These are phyloP conservation scores for Rhynchospora breviuscula DNA, from an alignment of 176 grass and related monocot species.

Conservation along the genomic window DNA sequence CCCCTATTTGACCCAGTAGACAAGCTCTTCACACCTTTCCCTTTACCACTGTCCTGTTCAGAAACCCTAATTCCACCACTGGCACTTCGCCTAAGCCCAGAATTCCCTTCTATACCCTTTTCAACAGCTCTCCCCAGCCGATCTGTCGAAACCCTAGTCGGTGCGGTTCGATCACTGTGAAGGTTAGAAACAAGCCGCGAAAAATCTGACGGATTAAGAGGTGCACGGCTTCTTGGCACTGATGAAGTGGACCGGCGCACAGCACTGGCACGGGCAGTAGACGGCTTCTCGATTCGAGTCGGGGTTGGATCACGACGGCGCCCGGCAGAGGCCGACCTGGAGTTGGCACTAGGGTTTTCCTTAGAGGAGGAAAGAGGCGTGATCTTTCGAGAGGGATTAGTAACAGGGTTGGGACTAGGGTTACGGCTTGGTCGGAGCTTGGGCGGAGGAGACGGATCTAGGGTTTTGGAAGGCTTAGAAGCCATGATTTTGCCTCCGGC, in stretches of 20 bases:
- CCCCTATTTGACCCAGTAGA: conserved; percentile 8
- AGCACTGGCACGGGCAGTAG: not conserved
- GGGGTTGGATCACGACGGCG: conserved; percentile 29
- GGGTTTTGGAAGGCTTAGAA: conserved; percentile 31
- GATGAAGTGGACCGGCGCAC: conserved; percentile 83
- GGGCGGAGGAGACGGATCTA: conserved; percentile 27
- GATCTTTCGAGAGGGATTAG: conserved; percentile 9
- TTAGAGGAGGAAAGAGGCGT: conserved; percentile 30
- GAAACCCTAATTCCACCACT: conserved; percentile 51
- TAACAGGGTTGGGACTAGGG: conserved; percentile 17
- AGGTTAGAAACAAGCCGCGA: conserved; percentile 38
- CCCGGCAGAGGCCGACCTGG: conserved; percentile 18
- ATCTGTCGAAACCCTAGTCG: conserved; percentile 34
- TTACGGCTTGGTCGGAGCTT: conserved; percentile 13
- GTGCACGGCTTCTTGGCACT: conserved; percentile 60
- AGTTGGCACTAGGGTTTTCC: conserved; percentile 9
- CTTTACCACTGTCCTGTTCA: conserved; percentile 41
- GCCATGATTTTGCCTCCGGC: conserved; percentile 36
- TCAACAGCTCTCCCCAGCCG: conserved; percentile 29
- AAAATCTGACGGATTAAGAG: conserved; percentile 44
- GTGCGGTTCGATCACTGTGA: conserved; percentile 3
- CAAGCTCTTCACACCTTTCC: conserved; percentile 19
- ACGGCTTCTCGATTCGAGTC: conserved; percentile 46
- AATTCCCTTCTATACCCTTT: conserved; percentile 35
- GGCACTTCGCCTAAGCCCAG: conserved; percentile 35